phyloP scores from a whole-genome alignment of 768 basidiomycete genomes.

The Polyporus arcularius region DNA sequence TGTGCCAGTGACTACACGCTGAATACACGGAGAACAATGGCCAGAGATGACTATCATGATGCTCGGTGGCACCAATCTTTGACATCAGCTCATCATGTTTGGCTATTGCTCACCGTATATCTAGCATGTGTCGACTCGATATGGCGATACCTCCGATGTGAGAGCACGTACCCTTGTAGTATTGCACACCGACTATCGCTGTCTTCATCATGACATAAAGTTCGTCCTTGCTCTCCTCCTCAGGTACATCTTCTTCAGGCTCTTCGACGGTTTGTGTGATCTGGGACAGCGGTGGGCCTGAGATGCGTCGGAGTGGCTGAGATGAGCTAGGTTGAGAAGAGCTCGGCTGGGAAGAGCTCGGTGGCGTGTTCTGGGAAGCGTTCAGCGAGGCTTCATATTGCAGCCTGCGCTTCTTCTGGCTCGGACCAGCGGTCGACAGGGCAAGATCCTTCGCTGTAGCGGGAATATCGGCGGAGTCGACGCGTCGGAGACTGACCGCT shows the following conservation, averaged over 20 bases:
- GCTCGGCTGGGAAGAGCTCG: constrained; percentile 12
- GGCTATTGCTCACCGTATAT: too few species aligned
- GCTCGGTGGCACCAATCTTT: too few species aligned
- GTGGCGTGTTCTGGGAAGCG: constrained; percentile 20
- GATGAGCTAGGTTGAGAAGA: constrained; percentile 11
- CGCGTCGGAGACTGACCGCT: constrained; percentile 53
- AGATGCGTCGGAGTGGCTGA: constrained; percentile 23
- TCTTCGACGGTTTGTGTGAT: constrained; percentile 19
- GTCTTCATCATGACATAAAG: constrained; percentile 60
- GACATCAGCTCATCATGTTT: too few species aligned
- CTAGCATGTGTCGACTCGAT: too few species aligned
- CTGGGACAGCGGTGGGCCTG: constrained; percentile 18
- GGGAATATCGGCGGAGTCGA: constrained; percentile 63
- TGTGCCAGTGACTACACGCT: too few species aligned
- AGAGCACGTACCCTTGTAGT: constrained; percentile 60
- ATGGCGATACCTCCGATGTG: background rate
- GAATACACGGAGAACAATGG: too few species aligned
- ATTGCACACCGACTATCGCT: constrained; percentile 81
- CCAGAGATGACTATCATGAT: too few species aligned
- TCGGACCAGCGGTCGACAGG: constrained; percentile 24
- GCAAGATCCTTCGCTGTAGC: constrained; percentile 36
- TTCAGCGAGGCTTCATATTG: constrained; percentile 25
- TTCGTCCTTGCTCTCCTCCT: constrained; percentile 60
- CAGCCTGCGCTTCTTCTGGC: constrained; percentile 49
- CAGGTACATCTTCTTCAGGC: constrained; percentile 46